These are phyloP conservation scores for Gossypium rotundifolium DNA, from an alignment of 345 rosid species.

Conservation along the genomic window DNA sequence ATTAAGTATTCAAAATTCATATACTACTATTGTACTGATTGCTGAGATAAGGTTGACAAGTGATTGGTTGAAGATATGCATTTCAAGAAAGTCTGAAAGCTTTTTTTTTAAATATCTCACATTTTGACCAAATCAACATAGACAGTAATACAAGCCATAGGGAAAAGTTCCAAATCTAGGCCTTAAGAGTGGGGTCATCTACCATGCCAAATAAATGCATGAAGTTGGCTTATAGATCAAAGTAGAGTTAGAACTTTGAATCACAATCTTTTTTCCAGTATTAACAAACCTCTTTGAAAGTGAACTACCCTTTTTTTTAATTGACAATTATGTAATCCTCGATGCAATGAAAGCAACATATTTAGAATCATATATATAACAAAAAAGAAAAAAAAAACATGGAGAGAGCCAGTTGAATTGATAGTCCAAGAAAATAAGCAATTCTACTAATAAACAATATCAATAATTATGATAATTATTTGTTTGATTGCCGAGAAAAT, in stretches of 20 bases:
- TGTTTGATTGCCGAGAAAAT: constrained; percentile 2
- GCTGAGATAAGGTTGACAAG: background rate
- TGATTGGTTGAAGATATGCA: background rate
- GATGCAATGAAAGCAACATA: background rate
- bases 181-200: background rate
- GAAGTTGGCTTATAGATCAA: background rate
- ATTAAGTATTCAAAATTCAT: background rate
- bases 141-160: background rate
- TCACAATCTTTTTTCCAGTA: background rate
- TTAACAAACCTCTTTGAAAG: background rate
- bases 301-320: background rate
- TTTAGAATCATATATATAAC: background rate
- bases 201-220: background rate
- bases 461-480: background rate
- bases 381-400: background rate
- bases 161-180: background rate
- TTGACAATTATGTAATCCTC: background rate
- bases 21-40: background rate
- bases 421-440: background rate
- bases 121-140: background rate
- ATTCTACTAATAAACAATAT: background rate
- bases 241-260: background rate
- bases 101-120: background rate
- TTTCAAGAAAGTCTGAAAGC: background rate
- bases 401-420: background rate